Percentiles rank a stretch among this genome's conserved stretches.
phyloP scores from a whole-genome alignment of 2,329 filamentous ascomycete species.

The Aspergillus luchuensis region DNA sequence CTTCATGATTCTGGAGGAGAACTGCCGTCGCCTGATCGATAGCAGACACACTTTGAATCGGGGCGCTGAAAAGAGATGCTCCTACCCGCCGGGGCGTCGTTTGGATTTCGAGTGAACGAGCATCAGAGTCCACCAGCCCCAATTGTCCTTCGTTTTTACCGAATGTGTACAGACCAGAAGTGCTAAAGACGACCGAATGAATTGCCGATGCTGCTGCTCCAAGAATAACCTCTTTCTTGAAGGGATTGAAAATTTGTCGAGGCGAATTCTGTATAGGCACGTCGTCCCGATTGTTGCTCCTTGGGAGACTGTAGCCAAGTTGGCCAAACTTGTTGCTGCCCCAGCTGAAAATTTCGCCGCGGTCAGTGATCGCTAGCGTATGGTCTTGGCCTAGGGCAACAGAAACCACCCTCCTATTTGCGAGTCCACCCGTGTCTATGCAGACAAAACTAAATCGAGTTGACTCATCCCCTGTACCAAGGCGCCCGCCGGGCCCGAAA shows the following conservation, averaged over 20 bases:
- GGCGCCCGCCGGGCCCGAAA: slow-evolving; percentile 82
- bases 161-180: slow-evolving; percentile 82
- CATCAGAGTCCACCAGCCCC: slow-evolving; percentile 91
- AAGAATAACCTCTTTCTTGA: slow-evolving; percentile 81
- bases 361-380: slow-evolving; percentile 78
- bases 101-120: slow-evolving; percentile 84
- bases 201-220: slow-evolving; percentile 86
- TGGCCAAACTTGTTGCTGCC: slow-evolving; percentile 84
- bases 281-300: slow-evolving; percentile 66
- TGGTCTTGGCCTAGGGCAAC: slow-evolving; percentile 91
- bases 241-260: slow-evolving; percentile 83
- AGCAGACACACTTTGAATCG: slow-evolving; percentile 77
- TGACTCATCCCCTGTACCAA: slow-evolving; percentile 86
- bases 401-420: slow-evolving; percentile 72
- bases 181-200: slow-evolving; percentile 87
- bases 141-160: slow-evolving; percentile 94
- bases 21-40: slow-evolving; percentile 89
- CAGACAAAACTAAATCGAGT: slow-evolving; percentile 85
- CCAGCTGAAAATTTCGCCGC: slow-evolving; percentile 94
- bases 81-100: slow-evolving; percentile 81
- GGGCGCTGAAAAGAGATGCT: slow-evolving; percentile 72
- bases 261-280: slow-evolving; percentile 80
- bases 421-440: slow-evolving; percentile 72
- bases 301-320: slow-evolving; percentile 78
- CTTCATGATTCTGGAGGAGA: slow-evolving; percentile 80